Evolutionary conservation across 352 stramenopile genomes (phyloP), one percentile per base, ranked within the genome.

Genomic region (Phytophthora hibernalis): DNA sequence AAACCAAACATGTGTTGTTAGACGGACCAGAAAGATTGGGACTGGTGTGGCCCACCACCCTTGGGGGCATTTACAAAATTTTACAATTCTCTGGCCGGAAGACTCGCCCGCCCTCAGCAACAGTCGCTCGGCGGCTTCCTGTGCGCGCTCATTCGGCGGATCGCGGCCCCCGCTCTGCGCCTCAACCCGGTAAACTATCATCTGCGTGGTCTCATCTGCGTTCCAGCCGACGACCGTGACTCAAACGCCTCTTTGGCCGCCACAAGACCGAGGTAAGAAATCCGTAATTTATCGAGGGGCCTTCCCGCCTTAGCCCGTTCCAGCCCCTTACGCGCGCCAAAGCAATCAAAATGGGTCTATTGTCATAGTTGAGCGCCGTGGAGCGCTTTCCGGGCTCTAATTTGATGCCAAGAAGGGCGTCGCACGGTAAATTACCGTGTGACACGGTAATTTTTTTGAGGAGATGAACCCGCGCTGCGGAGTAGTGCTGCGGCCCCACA

Each of bases 241-340:
- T 47, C 44, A 40, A 50, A 52, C 12, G 65, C 21, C 26, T 67
- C 30, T 75, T 42, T 78, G 59, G 65, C 21, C 61, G 43, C 51
- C 59, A 54, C 61, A 67, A 79, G 30, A 61, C 20, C 54, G 24
- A 83, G 76, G 76, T 83, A 80, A 75, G 69, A 66, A 73, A 54
- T 10, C 26, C 33, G 72, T 79, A 80, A 62, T 73, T 79, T 79
- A 77, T 51, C 28, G 44, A 72, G 48, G 54, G 63, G 40, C 4
- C 5, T 56, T 55, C 12, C 22, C 24, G 26, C 30, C 55, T 24
- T 49, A 10, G n/a, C 22, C 30, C 40, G 20, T 49, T 38, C 22
- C 15, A 22, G 3, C 22, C 13, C 30, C 21, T 18, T 3, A 53
- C 7, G 18, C 31, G 3, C 18, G n/a, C 22, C 20, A 24, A 33